Conservation (phyloP, 352 stramenopile genomes). For the Pythium periplocum region DNA sequence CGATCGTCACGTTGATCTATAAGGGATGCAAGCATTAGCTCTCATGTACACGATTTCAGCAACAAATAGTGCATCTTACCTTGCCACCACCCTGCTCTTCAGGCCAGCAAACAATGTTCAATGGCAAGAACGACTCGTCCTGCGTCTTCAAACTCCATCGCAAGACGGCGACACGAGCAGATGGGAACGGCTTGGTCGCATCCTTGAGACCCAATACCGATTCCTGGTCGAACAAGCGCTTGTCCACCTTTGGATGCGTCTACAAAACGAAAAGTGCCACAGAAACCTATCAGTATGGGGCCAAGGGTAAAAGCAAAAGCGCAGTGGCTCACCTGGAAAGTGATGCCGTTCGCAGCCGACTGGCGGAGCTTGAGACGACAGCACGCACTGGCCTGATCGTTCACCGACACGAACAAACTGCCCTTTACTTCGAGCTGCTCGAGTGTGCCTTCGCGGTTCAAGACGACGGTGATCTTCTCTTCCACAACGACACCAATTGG, state of each 20-base stretch:
- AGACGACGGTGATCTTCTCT: conserved; percentile 82
- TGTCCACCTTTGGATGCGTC: conserved; percentile 87
- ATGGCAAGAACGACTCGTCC: conserved; percentile 75
- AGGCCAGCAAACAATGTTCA: conserved; percentile 87
- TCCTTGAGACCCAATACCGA: conserved; percentile 78
- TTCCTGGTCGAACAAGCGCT: conserved; percentile 81
- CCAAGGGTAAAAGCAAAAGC: too few relatives aligned
- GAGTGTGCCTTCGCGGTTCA: conserved; percentile 75
- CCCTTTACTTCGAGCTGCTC: conserved; percentile 87
- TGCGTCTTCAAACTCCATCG: conserved; percentile 86
- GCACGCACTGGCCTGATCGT: conserved; percentile 59
- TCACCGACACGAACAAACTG: conserved; percentile 80
- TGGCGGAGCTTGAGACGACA: conserved; percentile 74
- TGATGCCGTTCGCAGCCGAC: conserved; percentile 61
- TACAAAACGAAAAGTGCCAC: conserved; percentile 4
- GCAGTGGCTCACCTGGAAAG: conserved; percentile 43
- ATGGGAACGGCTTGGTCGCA: conserved; percentile 76
- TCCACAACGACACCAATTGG: conserved; percentile 79
- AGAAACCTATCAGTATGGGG: too few relatives aligned
- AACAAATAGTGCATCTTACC: conserved; percentile 15
- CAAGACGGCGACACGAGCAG: conserved; percentile 72
- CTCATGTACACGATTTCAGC: not conserved
- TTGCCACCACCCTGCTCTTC: conserved; percentile 82
- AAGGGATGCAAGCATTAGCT: not conserved
- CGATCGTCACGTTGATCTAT: conserved; percentile 81